Percentiles rank a stretch among this genome's conserved stretches.
Evolutionary conservation across 768 basidiomycete genomes (phyloP).

Genomic region (Leccinum obscurum): DNA sequence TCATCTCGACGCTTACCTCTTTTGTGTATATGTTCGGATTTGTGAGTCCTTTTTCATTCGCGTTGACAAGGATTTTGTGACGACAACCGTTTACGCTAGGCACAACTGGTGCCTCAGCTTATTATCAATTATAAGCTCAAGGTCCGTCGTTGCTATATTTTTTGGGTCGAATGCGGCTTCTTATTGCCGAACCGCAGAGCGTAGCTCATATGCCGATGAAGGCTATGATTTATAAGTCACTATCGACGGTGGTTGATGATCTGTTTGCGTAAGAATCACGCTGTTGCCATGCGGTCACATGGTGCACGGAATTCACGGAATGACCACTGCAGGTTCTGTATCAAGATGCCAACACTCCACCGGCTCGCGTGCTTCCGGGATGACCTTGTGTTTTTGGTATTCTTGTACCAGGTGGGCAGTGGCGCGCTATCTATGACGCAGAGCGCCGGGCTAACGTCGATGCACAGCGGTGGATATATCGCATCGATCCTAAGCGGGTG

Average conservation of each 20-base stretch:
- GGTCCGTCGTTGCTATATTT: constrained; percentile 42
- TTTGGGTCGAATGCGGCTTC: constrained; percentile 3
- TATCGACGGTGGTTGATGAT: constrained; percentile 90
- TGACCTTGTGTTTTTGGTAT: constrained; percentile 88
- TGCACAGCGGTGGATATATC: constrained; percentile 91
- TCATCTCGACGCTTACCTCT: constrained; percentile 89
- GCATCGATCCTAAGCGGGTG: constrained; percentile 88
- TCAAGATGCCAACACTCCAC: constrained; percentile 96
- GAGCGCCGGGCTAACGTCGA: constrained; percentile 11
- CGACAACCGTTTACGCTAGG: constrained; percentile 43
- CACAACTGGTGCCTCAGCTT: constrained; percentile 81
- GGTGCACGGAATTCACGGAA: constrained; percentile 17
- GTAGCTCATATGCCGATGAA: constrained; percentile 99
- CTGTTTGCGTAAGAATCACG: constrained; percentile 71
- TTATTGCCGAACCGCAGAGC: constrained; percentile 49
- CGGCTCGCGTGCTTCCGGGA: constrained; percentile 89
- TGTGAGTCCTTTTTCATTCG: constrained; percentile 51
- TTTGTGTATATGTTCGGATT: constrained; percentile 98
- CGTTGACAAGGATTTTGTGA: constrained; percentile 12
- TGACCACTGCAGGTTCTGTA: constrained; percentile 68
- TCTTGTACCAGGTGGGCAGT: constrained; percentile 81
- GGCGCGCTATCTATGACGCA: constrained; percentile 9
- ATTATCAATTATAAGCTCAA: constrained; percentile 99
- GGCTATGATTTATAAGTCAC: constrained; percentile 93
- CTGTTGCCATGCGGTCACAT: constrained; percentile 17